Percentiles rank a stretch among this genome's conserved stretches.
phyloP scores from a whole-genome alignment of 768 basidiomycete genomes.

The Baorangia bicolor region DNA sequence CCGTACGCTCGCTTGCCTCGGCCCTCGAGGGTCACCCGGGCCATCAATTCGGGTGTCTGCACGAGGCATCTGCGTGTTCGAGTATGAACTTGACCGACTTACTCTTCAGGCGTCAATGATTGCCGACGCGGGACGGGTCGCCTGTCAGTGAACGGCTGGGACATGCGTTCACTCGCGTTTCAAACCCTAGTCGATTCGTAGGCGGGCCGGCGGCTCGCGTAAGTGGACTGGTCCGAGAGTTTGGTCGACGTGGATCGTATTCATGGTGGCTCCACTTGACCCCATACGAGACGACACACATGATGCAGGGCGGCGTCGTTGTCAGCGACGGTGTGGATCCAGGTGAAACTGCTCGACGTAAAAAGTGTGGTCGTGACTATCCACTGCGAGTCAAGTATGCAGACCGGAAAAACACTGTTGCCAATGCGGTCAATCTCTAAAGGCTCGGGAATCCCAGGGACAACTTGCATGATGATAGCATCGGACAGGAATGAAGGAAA shows the following conservation, averaged over 20 bases:
- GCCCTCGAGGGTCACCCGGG: not conserved
- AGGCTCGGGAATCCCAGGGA: too few relatives aligned
- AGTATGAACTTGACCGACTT: not conserved
- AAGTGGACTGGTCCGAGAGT: not conserved
- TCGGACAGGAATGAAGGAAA: too few relatives aligned
- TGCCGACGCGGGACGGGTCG: not conserved
- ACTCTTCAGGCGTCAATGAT: not conserved
- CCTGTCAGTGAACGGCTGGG: too few relatives aligned
- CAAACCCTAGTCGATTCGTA: not conserved
- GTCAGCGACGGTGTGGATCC: not conserved
- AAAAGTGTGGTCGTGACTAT: too few relatives aligned
- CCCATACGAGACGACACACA: not conserved
- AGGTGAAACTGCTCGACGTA: not conserved
- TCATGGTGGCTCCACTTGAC: not conserved
- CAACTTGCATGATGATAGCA: too few relatives aligned
- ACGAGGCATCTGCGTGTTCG: not conserved
- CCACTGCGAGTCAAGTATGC: too few relatives aligned
- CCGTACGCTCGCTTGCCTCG: not conserved
- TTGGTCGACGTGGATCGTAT: not conserved
- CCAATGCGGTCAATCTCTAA: too few relatives aligned
- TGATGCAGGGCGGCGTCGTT: not conserved
- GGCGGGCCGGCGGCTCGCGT: too few relatives aligned
- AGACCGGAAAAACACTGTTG: too few relatives aligned
- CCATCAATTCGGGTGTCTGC: not conserved
- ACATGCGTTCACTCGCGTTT: too few relatives aligned